Conservation (phyloP, 345 rosid genomes). For the Brassica carinata region DNA sequence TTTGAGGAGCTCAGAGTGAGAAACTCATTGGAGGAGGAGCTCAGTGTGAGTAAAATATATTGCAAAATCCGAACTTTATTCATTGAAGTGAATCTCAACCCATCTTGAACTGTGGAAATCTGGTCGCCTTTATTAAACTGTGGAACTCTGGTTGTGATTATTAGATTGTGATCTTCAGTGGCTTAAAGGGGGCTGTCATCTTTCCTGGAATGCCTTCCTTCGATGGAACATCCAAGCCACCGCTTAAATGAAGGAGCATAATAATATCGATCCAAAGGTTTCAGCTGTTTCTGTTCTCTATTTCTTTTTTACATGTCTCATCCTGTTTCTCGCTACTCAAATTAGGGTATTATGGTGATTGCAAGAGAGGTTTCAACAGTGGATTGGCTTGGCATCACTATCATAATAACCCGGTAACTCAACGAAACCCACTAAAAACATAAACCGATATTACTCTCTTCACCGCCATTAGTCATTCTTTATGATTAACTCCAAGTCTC, state of each 20-base stretch:
- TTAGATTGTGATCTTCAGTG: conserved; percentile 14
- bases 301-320: conserved; percentile 15
- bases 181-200: conserved; percentile 49
- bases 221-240: too few species aligned
- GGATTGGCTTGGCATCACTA: conserved; percentile 59
- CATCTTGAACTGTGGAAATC: background rate
- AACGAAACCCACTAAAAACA: too few species aligned
- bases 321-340: conserved; percentile 1
- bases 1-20: too few species aligned
- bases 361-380: conserved; percentile 95
- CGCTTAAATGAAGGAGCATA: conserved; percentile 7
- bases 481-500: too few species aligned
- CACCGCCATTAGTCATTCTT: too few species aligned
- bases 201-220: conserved; percentile 48
- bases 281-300: background rate
- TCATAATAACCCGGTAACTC: too few species aligned
- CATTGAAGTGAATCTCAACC: background rate
- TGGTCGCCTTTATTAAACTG: background rate
- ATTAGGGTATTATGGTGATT: conserved; percentile 81
- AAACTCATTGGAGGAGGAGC: too few species aligned
- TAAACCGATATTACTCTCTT: too few species aligned
- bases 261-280: conserved; percentile 93
- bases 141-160: background rate
- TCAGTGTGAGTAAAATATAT: background rate
- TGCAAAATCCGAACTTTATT: background rate